Evolutionary conservation across 75 land plant species (phyloP).

Genomic region (Azolla pinnata): DNA sequence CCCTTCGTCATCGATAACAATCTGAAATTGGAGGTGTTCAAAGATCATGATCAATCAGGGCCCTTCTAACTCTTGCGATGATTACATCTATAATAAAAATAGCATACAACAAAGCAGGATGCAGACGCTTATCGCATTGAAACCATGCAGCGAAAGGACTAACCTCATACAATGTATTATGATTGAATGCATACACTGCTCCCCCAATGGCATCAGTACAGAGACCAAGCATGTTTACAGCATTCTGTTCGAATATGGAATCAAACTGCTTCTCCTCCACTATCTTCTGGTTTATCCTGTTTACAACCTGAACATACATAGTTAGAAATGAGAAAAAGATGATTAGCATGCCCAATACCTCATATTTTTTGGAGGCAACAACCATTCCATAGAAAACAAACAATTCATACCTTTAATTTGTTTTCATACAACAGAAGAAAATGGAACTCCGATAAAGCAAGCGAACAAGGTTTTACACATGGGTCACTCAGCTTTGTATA

Average conservation of each 20-base stretch:
- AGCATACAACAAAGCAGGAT: too few species aligned
- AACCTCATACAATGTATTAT: constrained; percentile 85
- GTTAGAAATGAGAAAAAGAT: constrained; percentile 7
- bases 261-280: constrained; percentile 84
- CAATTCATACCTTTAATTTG: constrained; percentile 67
- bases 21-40: constrained; percentile 28
- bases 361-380: too few species aligned
- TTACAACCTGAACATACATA: constrained; percentile 67
- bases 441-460: constrained; percentile 83
- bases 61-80: neutral
- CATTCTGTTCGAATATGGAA: constrained; percentile 45
- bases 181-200: constrained; percentile 79
- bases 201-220: constrained; percentile 93
- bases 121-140: too few species aligned
- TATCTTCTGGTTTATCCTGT: constrained; percentile 74
- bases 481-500: constrained; percentile 57
- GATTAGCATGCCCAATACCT: too few species aligned
- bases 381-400: too few species aligned
- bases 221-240: constrained; percentile 68
- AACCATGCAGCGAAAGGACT: too few species aligned
- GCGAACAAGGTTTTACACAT: constrained; percentile 59
- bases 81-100: neutral
- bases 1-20: constrained; percentile 84
- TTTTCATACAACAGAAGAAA: constrained; percentile 73
- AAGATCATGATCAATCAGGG: neutral